Percentiles rank a stretch among this genome's conserved stretches.
These are phyloP conservation scores for Poterioochromonas sp. DNA, from an alignment of 352 stramenopile species.

Conservation along the genomic window DNA sequence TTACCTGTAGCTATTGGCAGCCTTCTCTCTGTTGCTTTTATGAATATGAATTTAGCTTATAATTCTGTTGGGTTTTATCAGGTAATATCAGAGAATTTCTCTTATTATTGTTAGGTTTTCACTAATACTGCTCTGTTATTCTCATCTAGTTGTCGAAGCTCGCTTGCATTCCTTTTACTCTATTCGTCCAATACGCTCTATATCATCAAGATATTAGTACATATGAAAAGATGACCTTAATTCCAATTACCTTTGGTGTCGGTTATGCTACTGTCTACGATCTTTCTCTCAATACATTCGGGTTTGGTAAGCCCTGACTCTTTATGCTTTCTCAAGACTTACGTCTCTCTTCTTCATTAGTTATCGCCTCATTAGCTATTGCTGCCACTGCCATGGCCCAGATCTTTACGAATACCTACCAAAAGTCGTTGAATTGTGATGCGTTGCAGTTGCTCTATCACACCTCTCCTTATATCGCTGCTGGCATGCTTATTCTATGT, in stretches of 20 bases:
- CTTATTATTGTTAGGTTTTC: background rate
- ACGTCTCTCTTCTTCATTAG: background rate
- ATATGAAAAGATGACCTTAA: conserved; percentile 28
- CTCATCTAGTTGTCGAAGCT: conserved; percentile 38
- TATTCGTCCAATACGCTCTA: conserved; percentile 30
- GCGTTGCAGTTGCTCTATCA: conserved; percentile 43
- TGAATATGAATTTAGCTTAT: conserved; percentile 45
- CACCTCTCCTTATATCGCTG: conserved; percentile 39
- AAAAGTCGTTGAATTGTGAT: conserved; percentile 39
- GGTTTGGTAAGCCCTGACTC: background rate
- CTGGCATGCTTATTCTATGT: conserved; percentile 36
- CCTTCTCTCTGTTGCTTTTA: conserved; percentile 40
- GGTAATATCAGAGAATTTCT: background rate
- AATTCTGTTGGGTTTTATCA: conserved; percentile 46
- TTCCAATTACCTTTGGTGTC: conserved; percentile 38
- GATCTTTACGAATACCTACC: conserved; percentile 39
- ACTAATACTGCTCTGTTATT: background rate
- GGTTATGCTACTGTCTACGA: conserved; percentile 39
- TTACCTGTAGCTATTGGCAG: conserved; percentile 40
- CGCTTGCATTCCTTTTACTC: conserved; percentile 42
- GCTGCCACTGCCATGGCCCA: conserved; percentile 38
- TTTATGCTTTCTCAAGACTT: background rate
- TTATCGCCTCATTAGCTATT: conserved; percentile 35
- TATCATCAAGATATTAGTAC: background rate
- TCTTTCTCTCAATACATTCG: conserved; percentile 30